phyloP scores from a whole-genome alignment of 2,329 filamentous ascomycete species.

The Beauveria asiatica region DNA sequence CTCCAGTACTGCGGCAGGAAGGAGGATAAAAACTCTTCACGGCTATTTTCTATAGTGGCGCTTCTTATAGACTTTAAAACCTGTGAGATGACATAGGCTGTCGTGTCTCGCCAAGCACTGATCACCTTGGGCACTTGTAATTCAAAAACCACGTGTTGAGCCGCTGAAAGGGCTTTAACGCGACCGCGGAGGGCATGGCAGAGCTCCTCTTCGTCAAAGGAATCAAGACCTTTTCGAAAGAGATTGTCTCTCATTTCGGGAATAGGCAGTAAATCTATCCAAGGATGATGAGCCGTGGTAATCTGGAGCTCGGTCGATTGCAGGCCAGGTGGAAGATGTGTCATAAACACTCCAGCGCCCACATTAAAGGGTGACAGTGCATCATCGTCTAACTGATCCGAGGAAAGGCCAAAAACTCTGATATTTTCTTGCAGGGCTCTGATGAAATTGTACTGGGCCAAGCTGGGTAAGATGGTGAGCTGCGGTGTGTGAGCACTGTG shows the following conservation, averaged over 20 bases:
- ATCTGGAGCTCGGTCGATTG: neutral
- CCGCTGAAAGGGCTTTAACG: neutral
- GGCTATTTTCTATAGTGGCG: neutral
- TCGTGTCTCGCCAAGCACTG: neutral
- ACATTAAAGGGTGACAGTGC: neutral
- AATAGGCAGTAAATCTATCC: neutral
- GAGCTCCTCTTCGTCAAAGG: neutral
- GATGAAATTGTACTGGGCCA: neutral
- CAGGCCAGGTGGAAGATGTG: neutral
- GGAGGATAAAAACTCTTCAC: neutral
- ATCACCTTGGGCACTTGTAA: neutral
- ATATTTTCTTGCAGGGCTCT: neutral
- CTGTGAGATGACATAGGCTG: neutral
- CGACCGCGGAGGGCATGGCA: neutral
- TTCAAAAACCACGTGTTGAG: neutral
- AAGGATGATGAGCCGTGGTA: neutral
- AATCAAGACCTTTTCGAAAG: neutral
- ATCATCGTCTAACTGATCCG: neutral
- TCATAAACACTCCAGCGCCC: neutral
- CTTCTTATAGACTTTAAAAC: neutral
- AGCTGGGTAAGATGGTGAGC: neutral
- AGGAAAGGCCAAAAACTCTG: neutral
- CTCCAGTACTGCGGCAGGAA: neutral
- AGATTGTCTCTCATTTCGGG: neutral
- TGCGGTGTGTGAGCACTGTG: neutral